phyloP scores from a whole-genome alignment of 176 grass and related monocot species.

The Tillandsia leiboldiana region DNA sequence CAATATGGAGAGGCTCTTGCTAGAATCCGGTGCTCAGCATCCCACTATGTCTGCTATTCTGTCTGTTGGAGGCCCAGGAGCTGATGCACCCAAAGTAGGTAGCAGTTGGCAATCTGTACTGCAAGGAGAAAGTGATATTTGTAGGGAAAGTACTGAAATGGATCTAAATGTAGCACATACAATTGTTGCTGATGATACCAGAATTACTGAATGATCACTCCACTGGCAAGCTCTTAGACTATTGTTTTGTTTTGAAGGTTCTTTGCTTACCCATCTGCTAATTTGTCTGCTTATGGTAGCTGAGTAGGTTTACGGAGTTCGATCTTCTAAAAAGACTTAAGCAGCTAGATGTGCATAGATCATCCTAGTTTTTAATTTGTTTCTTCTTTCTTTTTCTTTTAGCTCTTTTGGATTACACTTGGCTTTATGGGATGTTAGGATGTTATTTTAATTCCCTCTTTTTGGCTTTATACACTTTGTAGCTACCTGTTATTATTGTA shows the following conservation, averaged over 20 bases:
- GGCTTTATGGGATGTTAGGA: no score
- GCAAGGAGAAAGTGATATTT: not conserved
- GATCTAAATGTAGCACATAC: not conserved
- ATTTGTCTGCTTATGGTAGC: no score
- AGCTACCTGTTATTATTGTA: no score
- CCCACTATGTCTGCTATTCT: not conserved
- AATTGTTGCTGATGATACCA: not conserved
- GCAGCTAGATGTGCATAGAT: no score
- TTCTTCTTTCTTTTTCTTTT: no score
- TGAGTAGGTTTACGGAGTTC: no score
- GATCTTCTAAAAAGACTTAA: no score
- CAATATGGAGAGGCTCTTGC: not conserved
- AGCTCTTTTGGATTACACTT: no score
- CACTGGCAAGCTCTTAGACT: not conserved
- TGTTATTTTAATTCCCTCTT: no score
- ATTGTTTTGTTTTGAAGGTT: not conserved
- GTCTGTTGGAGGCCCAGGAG: not conserved
- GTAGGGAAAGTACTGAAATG: not conserved
- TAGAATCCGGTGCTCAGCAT: not conserved
- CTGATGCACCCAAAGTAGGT: not conserved
- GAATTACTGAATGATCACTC: not conserved
- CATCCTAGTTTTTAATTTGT: no score
- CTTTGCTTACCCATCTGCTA: no score
- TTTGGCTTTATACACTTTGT: no score
- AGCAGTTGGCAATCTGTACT: not conserved